Evolutionary conservation across 768 basidiomycete species (phyloP), one percentile per base, ranked within the genome.

Genomic region (Jaapia argillacea): DNA sequence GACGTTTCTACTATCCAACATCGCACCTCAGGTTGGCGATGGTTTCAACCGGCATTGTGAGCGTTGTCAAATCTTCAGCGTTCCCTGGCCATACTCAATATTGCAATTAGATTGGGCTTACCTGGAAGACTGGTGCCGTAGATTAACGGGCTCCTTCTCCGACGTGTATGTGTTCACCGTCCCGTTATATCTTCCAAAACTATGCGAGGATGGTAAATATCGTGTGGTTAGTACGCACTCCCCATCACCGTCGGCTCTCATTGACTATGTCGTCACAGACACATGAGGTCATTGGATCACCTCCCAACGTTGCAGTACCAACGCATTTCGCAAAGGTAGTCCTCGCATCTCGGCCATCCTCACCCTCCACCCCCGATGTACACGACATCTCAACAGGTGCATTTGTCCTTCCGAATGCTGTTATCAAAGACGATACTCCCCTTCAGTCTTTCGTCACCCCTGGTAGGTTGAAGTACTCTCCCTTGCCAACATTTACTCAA

Each of bases 311-410:
- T 46, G 71, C 87, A 40, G 96, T 99, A 14, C 96, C 96, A 1
- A 98, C 96, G 4, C 96, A 99, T 59, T 98, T 98, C 59, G 93
- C 94, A 24, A 98, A 98, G 61, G 93, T 97, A 24, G 80, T 97
- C 20, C 69, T 97, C 41, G 73, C 85, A 2, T 73, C 87, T 0
- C 75, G 75, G 49, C 84, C 88, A 0, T 69, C 75, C 21, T 88
- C 85, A 1, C 83, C 86, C 6, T 73, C 74, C 26, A 81, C 72
- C 1, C 87, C 79, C 4, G 67, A 85, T 43, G 58, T 80, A 12
- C 68, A 72, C 4, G 91, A 98, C 51, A 68, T 94, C 36, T 78
- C 87, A 0, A 77, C 85, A 2, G 96, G 93, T 10, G 96, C 93
- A 7, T 99, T 99, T 58, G 88, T 98, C 4, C 73, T 99, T 10